Conservation (phyloP, 768 basidiomycete species). For the Boletus sensibilis region DNA sequence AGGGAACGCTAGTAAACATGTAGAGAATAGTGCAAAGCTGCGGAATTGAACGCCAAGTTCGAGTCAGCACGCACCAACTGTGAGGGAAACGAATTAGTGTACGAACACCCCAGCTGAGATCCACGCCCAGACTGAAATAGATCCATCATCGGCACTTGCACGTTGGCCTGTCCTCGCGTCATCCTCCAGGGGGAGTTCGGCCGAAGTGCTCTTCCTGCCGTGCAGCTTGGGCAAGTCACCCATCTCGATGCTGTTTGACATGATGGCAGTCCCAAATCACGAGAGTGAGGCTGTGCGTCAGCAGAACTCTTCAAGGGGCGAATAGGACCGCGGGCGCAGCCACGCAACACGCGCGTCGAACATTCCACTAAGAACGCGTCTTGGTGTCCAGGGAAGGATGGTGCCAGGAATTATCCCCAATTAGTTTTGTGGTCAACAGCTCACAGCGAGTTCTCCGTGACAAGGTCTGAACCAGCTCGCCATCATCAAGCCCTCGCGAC, state of each 20-base stretch:
- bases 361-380: not conserved
- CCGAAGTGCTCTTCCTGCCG: slow-evolving; percentile 1
- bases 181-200: slow-evolving; percentile 11
- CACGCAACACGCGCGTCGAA: too few species aligned
- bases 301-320: not conserved
- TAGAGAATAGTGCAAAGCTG: slow-evolving; percentile 38
- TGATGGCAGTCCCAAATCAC: slow-evolving; percentile 10
- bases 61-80: slow-evolving; percentile 1
- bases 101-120: slow-evolving; percentile 34
- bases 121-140: slow-evolving; percentile 41
- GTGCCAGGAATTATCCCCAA: not conserved
- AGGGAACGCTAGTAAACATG: slow-evolving; percentile 52
- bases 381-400: not conserved
- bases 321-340: not conserved
- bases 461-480: not conserved
- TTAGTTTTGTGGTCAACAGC: not conserved
- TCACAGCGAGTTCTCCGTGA: not conserved
- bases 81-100: not conserved
- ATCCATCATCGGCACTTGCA: slow-evolving; percentile 19
- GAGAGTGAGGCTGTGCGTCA: not conserved
- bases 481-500: too few species aligned
- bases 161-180: slow-evolving; percentile 5
- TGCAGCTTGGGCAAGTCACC: slow-evolving; percentile 34
- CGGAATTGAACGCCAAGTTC: not conserved
- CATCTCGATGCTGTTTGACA: slow-evolving; percentile 40